phyloP scores from a whole-genome alignment of 306 rosid species.

The Hippophae gyantsensis region DNA sequence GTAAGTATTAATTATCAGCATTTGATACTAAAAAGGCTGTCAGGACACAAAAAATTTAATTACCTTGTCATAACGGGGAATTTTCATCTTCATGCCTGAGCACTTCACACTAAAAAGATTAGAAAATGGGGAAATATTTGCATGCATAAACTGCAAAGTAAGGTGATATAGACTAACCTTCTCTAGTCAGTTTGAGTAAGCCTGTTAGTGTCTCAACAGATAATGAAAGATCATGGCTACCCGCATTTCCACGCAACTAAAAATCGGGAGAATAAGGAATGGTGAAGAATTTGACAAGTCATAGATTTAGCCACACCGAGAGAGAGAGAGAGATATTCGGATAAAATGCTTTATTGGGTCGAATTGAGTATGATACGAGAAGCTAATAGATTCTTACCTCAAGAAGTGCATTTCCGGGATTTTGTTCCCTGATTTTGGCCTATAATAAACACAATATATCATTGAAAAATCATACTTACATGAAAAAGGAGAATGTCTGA shows the following conservation, averaged over 20 bases:
- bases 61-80: conserved; percentile 89
- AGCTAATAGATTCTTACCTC: conserved; percentile 48
- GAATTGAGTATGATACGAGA: conserved; percentile 2
- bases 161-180: conserved; percentile 43
- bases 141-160: conserved; percentile 6
- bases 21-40: conserved; percentile 6
- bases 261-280: conserved; percentile 9
- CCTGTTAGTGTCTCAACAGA: conserved; percentile 62
- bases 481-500: conserved; percentile 1
- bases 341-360: background rate
- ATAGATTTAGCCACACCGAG: background rate
- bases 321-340: background rate
- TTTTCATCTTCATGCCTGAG: conserved; percentile 78
- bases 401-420: conserved; percentile 75
- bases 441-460: conserved; percentile 27
- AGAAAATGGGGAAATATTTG: conserved; percentile 5
- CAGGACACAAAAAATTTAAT: background rate
- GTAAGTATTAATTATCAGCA: conserved; percentile 19
- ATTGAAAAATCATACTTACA: conserved; percentile 20
- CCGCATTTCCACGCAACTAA: conserved; percentile 84
- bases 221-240: conserved; percentile 83
- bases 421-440: conserved; percentile 65
- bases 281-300: no score
- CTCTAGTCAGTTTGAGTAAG: conserved; percentile 51
- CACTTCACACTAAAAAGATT: conserved; percentile 20